These are phyloP conservation scores for Aaosphaeria pasadenensis DNA, from an alignment of 2,329 filamentous ascomycete genomes.

Conservation along the genomic window DNA sequence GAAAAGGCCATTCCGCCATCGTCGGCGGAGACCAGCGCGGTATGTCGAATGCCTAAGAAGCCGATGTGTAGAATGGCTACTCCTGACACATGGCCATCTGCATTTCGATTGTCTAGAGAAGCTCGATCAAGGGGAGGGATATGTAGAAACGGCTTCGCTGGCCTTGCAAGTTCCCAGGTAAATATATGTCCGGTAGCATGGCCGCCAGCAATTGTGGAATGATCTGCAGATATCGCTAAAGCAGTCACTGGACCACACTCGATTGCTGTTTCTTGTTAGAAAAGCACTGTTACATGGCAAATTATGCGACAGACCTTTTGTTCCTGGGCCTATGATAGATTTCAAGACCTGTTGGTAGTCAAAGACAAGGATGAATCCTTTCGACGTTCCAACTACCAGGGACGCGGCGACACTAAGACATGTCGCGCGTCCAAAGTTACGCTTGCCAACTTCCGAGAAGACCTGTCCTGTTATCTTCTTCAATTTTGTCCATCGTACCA, in stretches of 20 bases:
- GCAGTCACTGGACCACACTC: slow-evolving; percentile 87
- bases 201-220: slow-evolving; percentile 85
- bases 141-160: slow-evolving; percentile 83
- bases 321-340: slow-evolving; percentile 88
- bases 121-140: slow-evolving; percentile 73
- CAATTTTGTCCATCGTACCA: slow-evolving; percentile 92
- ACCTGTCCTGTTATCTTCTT: slow-evolving; percentile 84
- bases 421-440: slow-evolving; percentile 88
- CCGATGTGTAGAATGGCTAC: slow-evolving; percentile 85
- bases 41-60: slow-evolving; percentile 89
- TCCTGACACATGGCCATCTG: slow-evolving; percentile 78
- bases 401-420: slow-evolving; percentile 84
- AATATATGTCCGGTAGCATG: slow-evolving; percentile 91
- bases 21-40: slow-evolving; percentile 91
- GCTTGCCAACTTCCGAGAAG: slow-evolving; percentile 87
- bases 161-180: slow-evolving; percentile 86
- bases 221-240: slow-evolving; percentile 87
- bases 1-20: slow-evolving; percentile 97
- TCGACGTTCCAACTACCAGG: slow-evolving; percentile 88
- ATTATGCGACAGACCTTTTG: slow-evolving; percentile 63
- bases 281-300: neutral
- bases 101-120: slow-evolving; percentile 62
- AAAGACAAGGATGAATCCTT: slow-evolving; percentile 91
- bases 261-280: slow-evolving; percentile 60
- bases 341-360: slow-evolving; percentile 97